phyloP scores from a whole-genome alignment of 2,329 filamentous ascomycete species.

The Colletotrichum melonis region DNA sequence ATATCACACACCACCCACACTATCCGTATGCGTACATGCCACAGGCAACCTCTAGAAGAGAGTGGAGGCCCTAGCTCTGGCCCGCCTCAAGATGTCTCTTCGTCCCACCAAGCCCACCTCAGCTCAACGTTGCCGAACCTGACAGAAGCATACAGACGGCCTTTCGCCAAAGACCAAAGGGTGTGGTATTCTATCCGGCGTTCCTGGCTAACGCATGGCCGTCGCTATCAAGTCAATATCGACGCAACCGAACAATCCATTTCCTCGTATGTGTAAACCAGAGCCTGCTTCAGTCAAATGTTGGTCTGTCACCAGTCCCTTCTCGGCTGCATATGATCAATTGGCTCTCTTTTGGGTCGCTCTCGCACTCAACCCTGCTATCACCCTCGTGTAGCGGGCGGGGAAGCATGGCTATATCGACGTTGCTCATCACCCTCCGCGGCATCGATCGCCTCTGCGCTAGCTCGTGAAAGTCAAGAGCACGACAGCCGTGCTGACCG shows the following conservation, averaged over 20 bases:
- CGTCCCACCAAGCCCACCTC: neutral
- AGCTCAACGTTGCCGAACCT: constrained; percentile 13
- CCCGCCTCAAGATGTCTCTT: neutral
- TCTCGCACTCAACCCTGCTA: constrained; percentile 15
- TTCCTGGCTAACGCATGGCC: constrained; percentile 33
- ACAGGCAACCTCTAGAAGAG: neutral
- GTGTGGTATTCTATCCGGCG: constrained; percentile 21
- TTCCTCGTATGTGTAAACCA: constrained; percentile 17
- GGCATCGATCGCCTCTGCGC: constrained; percentile 9
- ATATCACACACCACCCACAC: neutral
- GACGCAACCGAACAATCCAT: constrained; percentile 20
- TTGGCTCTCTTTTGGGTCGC: constrained; percentile 25
- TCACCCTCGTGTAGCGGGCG: constrained; percentile 7
- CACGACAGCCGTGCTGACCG: neutral
- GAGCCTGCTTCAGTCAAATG: constrained; percentile 3
- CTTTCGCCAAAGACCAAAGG: neutral
- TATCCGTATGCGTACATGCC: neutral
- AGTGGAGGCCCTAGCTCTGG: neutral
- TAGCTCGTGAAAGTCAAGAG: constrained; percentile 20
- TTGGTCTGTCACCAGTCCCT: neutral
- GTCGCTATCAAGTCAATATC: constrained; percentile 9
- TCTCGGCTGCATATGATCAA: constrained; percentile 13
- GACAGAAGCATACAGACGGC: neutral
- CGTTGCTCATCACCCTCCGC: neutral
- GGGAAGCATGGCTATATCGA: neutral